Evolutionary conservation across 805 yeast genomes (phyloP), one percentile per base, ranked within the genome.

Genomic region (Zygoascus biomembranicola): DNA sequence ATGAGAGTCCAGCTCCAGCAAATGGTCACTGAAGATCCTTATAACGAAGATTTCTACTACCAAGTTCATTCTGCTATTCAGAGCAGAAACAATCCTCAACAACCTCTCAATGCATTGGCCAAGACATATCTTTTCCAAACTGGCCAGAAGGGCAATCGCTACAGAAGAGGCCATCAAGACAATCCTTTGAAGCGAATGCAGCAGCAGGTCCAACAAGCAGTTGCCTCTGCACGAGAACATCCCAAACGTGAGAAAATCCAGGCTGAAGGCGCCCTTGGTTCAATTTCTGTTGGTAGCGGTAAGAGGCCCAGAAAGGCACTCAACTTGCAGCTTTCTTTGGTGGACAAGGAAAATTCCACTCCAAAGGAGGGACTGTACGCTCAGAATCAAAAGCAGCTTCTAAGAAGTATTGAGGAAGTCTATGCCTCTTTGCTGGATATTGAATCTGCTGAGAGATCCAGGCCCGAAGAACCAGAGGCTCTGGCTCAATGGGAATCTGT

Each of bases 101-200:
- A 67, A 57, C 82, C 79, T 53, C 78, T 83, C 68, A 87, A 84
- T 67, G 80, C 86, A n/a, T 85, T 90, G 74, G 97, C 97, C 6
- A 87, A 87, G 66, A 94, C 96, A 11, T 90, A 90, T 64, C 73
- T 90, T 66, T 94, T 88, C 64, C 95, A 86, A 67, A 84, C 95
- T 55, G 96, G 96, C 51, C 95, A 88, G 70, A 80, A 94, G 70
- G 74, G 87, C 53, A 62, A 71, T 47, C 61, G 73, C 41, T 62
- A 62, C 52, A 53, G 68, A 42, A 58, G 62, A 42, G 16, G 41
- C 9, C 64, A 62, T 49, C 64, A 66, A 42, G 95, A 88, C 69
- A 82, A 89, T 59, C 97, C 96, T 0, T 77, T 90, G 63, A 96
- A 88, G 74, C 84, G 97, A 76, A 88, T 94, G 96, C 97, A 92